Percentiles rank a stretch among this genome's conserved stretches.
phyloP scores from a whole-genome alignment of 768 basidiomycete genomes.

The Tricholoma saponaceum region DNA sequence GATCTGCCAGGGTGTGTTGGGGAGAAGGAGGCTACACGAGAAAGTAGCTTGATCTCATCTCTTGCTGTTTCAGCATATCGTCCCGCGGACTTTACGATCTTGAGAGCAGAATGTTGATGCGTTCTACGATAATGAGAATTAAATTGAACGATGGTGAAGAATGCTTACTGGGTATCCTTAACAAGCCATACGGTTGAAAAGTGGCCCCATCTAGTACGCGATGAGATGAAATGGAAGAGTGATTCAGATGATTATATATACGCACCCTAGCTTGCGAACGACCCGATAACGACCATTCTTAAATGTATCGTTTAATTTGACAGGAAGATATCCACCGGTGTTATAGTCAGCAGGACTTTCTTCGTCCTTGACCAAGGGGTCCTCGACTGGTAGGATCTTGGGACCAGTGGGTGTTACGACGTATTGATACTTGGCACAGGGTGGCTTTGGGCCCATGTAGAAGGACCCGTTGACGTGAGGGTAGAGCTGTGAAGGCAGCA shows the following conservation, averaged over 20 bases:
- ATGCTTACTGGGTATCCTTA: slow-evolving; percentile 64
- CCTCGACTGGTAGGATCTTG: slow-evolving; percentile 68
- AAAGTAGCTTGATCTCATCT: slow-evolving; percentile 92
- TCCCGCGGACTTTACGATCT: slow-evolving; percentile 91
- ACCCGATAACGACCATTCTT: slow-evolving; percentile 81
- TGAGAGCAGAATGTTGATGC: slow-evolving; percentile 81
- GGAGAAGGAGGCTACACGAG: slow-evolving; percentile 66
- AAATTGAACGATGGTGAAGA: slow-evolving; percentile 11
- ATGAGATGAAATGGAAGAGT: slow-evolving; percentile 21
- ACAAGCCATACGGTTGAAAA: slow-evolving; percentile 95
- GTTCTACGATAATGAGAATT: slow-evolving; percentile 38
- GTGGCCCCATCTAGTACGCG: slow-evolving; percentile 74
- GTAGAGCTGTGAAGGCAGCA: slow-evolving; percentile 9
- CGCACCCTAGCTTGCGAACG: slow-evolving; percentile 85
- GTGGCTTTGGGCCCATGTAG: slow-evolving; percentile 64
- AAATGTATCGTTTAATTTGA: slow-evolving; percentile 81
- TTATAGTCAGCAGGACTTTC: slow-evolving; percentile 85
- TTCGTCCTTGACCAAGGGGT: slow-evolving; percentile 67
- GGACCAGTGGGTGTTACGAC: slow-evolving; percentile 62
- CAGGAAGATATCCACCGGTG: slow-evolving; percentile 73
- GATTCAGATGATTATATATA: slow-evolving; percentile 15
- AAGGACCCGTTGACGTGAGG: slow-evolving; percentile 12
- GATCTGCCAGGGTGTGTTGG: slow-evolving; percentile 74
- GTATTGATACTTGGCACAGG: slow-evolving; percentile 73
- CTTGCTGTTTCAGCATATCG: slow-evolving; percentile 96